Base-by-base conservation (phyloP, 2,329 filamentous ascomycete genomes). In the Aspergillus sojae region DNA sequence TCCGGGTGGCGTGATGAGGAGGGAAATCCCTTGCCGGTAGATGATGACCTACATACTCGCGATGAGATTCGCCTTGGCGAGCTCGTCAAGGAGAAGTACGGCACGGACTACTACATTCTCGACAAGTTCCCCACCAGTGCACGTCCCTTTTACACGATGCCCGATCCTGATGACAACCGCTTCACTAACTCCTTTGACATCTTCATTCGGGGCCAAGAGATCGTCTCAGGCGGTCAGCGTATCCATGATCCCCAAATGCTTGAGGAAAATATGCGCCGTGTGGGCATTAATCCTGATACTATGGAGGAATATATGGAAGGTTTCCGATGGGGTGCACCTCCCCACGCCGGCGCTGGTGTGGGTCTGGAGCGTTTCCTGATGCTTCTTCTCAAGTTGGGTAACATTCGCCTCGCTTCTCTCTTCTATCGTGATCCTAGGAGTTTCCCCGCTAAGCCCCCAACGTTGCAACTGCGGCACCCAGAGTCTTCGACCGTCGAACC, bases 131-230 rank as follows among this genome's bases (percentile, higher is more conserved):
- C 94, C 0, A 83, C 87, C 26, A 89, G 88, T 7, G 94, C 92
- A 2, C 88, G 94, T 50, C 94, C 94, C 0, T 97, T 97, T 79
- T 97, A 97, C 74, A 92, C 94, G 1, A 94, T 96, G 86, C 90
- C 90, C 32, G 92, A 96, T 66, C 86, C 89, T 1, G 83, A 89
- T 19, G 87, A 96, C 72, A 82, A 86, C 14, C 83, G 85, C 39
- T 88, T 89, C 75, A 97, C 94, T 57, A 96, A 96, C 75, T 96
- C 94, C 0, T 97, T 97, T 71, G 94, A 97, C 75, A 96, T 97
- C 62, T 97, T 97, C 80, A 86, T 97, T 50, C 90, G 94, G 34
- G 94, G 94, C 0, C 94, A 97, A 74, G 94, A 97, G 77, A 95
- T 97, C 62, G 89, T 94, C 53, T 94, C 92, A 1, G 94, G 94